phyloP scores from a whole-genome alignment of 331 rosid species.

The Rosa hybrid region DNA sequence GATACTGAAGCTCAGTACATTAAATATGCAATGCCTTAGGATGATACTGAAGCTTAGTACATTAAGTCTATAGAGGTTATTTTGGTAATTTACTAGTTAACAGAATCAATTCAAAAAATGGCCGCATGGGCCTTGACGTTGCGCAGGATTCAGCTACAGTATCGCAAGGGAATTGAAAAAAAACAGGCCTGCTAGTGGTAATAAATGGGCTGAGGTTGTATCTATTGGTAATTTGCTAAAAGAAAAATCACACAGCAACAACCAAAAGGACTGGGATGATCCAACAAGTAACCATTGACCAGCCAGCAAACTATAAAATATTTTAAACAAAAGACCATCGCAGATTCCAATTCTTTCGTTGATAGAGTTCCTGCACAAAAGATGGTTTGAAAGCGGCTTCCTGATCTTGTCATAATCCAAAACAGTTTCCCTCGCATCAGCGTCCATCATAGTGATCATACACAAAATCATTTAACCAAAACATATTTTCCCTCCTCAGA shows the following conservation, averaged over 20 bases:
- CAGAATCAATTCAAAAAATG: too few relatives aligned
- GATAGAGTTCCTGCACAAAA: not conserved
- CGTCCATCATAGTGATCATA: not conserved
- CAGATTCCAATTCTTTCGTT: not conserved
- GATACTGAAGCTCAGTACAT: too few relatives aligned
- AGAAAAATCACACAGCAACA: not conserved
- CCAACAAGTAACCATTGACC: not conserved
- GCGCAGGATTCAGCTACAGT: too few relatives aligned
- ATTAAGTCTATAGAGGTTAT: too few relatives aligned
- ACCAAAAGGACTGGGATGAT: not conserved
- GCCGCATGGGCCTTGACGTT: too few relatives aligned
- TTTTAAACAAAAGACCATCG: not conserved
- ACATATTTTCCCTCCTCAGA: not conserved
- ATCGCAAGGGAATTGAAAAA: too few relatives aligned
- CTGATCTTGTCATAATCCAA: not conserved
- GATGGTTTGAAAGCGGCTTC: not conserved
- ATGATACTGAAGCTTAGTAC: too few relatives aligned
- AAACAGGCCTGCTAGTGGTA: too few relatives aligned
- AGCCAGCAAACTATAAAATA: not conserved
- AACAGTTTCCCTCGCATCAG: not conserved
- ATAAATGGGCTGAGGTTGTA: too few relatives aligned
- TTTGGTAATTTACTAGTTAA: too few relatives aligned
- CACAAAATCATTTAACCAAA: not conserved
- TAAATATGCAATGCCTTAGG: too few relatives aligned
- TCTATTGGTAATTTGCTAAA: not conserved